These are phyloP conservation scores for Hortaea sp. DNA, from an alignment of 2,329 filamentous ascomycete genomes.

Conservation along the genomic window DNA sequence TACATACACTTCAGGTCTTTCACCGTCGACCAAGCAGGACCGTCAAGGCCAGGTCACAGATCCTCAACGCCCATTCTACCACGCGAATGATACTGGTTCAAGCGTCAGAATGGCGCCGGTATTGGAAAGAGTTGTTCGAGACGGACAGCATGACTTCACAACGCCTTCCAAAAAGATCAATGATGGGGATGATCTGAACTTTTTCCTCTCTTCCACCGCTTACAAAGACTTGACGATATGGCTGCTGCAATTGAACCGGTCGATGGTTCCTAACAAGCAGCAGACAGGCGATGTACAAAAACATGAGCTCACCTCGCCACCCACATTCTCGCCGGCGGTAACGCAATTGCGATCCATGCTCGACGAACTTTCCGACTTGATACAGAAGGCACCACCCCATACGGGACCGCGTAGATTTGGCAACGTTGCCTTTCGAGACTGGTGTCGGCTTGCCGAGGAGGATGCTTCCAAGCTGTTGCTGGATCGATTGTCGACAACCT, in stretches of 20 bases:
- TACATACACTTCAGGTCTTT: too few relatives aligned
- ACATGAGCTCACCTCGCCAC: constrained; percentile 39
- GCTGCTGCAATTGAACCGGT: constrained; percentile 78
- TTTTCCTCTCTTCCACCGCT: constrained; percentile 70
- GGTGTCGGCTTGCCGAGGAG: constrained; percentile 61
- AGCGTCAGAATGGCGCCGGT: too few relatives aligned
- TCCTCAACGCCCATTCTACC: too few relatives aligned
- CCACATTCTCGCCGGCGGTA: constrained; percentile 40
- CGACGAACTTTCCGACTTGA: constrained; percentile 51
- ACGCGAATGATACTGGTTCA: too few relatives aligned
- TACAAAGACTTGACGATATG: constrained; percentile 84
- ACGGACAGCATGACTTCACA: constrained; percentile 39
- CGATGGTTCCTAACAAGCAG: constrained; percentile 63
- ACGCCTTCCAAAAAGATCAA: constrained; percentile 72
- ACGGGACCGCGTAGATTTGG: constrained; percentile 82
- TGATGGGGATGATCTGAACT: constrained; percentile 68
- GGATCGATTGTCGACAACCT: constrained; percentile 6
- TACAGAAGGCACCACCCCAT: constrained; percentile 73
- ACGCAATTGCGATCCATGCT: constrained; percentile 57
- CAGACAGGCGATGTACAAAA: constrained; percentile 21
- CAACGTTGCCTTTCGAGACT: constrained; percentile 80
- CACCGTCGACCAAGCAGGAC: too few relatives aligned
- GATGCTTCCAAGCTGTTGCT: constrained; percentile 41
- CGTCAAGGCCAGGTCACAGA: too few relatives aligned
- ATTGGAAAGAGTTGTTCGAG: too few relatives aligned